A percentile compares a stretch with the other conserved stretches of the same genome.
phyloP scores from a whole-genome alignment of 257 asterid species.

The Galeopsis tetrahit region DNA sequence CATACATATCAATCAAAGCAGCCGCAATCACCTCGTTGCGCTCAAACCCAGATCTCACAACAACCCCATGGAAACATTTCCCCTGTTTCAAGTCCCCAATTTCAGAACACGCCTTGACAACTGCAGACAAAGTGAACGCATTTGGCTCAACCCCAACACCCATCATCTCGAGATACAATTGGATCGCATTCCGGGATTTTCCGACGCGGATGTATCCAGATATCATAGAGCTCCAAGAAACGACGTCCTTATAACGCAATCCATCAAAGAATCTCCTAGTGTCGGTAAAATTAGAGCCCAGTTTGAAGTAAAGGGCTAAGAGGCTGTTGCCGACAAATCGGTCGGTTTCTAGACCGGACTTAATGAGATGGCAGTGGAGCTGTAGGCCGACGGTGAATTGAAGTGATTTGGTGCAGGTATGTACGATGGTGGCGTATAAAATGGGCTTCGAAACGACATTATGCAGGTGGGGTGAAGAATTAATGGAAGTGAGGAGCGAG shows the following conservation, averaged over 20 bases:
- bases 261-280: constrained; percentile 32
- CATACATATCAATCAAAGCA: constrained; percentile 87
- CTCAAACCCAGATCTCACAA: constrained; percentile 33
- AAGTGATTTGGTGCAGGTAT: constrained; percentile 52
- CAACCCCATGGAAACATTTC: constrained; percentile 29
- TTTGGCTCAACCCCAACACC: constrained; percentile 27
- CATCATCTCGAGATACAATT: constrained; percentile 26
- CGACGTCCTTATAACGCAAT: constrained; percentile 67
- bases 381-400: constrained; percentile 65
- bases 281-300: constrained; percentile 22
- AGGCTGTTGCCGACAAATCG: constrained; percentile 82
- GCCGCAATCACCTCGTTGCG: constrained; percentile 37
- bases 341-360: constrained; percentile 65
- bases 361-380: constrained; percentile 68
- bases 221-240: constrained; percentile 86
- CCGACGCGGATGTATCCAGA: constrained; percentile 71
- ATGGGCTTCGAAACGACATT: constrained; percentile 48
- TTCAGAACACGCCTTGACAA: constrained; percentile 30
- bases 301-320: constrained; percentile 52
- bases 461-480: constrained; percentile 26
- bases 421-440: constrained; percentile 39
- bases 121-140: constrained; percentile 31
- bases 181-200: constrained; percentile 27
- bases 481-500: constrained; percentile 47
- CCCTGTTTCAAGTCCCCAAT: constrained; percentile 17